Base-by-base conservation (phyloP, 257 asterid species). In the Anisodus acutangulus region DNA sequence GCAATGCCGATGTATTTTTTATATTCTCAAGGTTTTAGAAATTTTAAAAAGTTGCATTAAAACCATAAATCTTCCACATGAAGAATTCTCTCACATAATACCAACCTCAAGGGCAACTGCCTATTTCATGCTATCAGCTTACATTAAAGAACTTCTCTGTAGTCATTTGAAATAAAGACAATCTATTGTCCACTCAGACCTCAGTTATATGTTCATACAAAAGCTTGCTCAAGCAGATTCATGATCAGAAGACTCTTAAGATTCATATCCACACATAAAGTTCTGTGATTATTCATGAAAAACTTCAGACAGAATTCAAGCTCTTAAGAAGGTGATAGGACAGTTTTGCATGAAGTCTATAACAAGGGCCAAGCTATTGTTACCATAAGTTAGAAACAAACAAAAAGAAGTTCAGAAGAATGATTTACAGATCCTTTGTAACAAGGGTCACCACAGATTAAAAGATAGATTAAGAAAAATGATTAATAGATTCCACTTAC, bases 201-300 rank as follows among this genome's bases (percentile, higher is more conserved):
- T 31, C 35, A 45, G n/a, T 71, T 71, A 45, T 45, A 45, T 71
- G 59, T 71, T 45, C 58, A 45, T 45, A n/a, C 72, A 71, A 70
- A 45, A 10, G 3, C n/a, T 71, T 71, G 58, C 58, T 8, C 58
- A 5, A 72, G 59, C 58, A 71, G 79, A 45, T 19, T 71, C 17
- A 9, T 45, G 79, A 71, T 71, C n/a, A 71, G 39, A 72, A 66
- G 19, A 72, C 80, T 45, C 80, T 72, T 0, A 72, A 47, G 41
- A 72, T 72, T 57, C 80, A 10, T 47, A 45, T n/a, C 39, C 80
- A 15, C 47, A 17, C 80, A 45, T 2, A 72, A 72, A 72, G 45
- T 72, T 45, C 1, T 74, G 16, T 11, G 60, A 47, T 37, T 72
- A 72, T 10, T 74, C 11, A 74, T 17, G 80, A 16, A 72, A 59